Base-by-base conservation (phyloP, 345 rosid species). In the Moricandia arvensis region DNA sequence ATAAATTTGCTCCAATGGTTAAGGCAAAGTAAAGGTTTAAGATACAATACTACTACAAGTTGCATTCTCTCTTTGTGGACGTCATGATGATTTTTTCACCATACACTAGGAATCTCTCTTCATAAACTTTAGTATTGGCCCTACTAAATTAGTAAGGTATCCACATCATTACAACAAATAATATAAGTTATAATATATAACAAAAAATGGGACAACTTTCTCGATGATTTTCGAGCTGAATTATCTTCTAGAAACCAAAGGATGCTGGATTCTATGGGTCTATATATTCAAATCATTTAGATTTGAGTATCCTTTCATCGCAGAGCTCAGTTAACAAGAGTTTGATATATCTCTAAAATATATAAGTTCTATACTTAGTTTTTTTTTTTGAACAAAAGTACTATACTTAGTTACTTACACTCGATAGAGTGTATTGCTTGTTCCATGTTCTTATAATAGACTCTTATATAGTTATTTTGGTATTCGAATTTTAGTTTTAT, bases 41-140 rank as follows among this genome's bases (percentile, higher is more conserved):
- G 58, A 51, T 76, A 61, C 31, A 4, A 29, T 45, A 45, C 5
- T 41, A 41, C 49, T 45, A 5, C 80, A 76, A 69, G 75, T 76
- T 63, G 80, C 59, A 69, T 29, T 63, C 6, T 45, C 53, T 59
- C 62, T 67, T 49, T 61, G 63, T 68, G 69, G 57, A 2, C 63
- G 68, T 61, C 63, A 68, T 75, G 68, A 75, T 75, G 68, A 68
- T 49, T 21, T 47, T 47, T 75, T 58, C 61, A 34, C 24, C 61
- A 33, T 68, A 47, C 55, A 49, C 29, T 67, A 47, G 15, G 73
- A 59, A 67, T 67, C 68, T 66, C 66, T 59, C 38, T 64, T 55
- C 43, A 16, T 12, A 12, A 24, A 64, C 71, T 17, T 64, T 24
- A 63, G 38, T 2, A 73, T 49, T 15, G 55, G 31, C 55, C 68